These are phyloP conservation scores for Oleoguttula mirabilis DNA, from an alignment of 495 filamentous ascomycete genomes.

Conservation along the genomic window DNA sequence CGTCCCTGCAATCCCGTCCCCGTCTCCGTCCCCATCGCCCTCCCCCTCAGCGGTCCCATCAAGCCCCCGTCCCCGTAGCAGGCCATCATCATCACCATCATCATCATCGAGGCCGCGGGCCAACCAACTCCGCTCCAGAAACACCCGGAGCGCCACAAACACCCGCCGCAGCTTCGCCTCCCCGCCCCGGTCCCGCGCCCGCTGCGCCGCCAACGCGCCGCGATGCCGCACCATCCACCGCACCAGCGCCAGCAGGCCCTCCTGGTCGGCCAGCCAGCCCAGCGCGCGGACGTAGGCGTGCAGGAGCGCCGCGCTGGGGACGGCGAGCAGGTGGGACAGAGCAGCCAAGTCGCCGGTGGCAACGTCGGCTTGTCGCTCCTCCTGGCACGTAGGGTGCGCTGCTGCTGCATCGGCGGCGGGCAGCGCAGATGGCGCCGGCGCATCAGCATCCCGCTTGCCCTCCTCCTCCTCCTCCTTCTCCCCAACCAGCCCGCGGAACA, in stretches of 20 bases:
- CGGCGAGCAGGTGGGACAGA: slow-evolving; percentile 11
- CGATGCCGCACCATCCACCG: slow-evolving; percentile 23
- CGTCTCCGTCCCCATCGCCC: no score
- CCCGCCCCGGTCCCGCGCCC: slow-evolving; percentile 29
- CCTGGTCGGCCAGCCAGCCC: slow-evolving; percentile 24
- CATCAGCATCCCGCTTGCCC: neutral
- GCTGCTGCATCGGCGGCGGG: no score
- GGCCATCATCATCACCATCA: slow-evolving; percentile 2
- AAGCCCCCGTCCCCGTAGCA: no score
- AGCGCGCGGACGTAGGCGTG: slow-evolving; percentile 31
- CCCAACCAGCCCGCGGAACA: slow-evolving; percentile 1
- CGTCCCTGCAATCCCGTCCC: no score
- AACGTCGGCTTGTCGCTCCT: neutral
- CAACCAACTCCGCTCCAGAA: slow-evolving; percentile 38
- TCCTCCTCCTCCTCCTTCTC: neutral
- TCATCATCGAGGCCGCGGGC: slow-evolving; percentile 1
- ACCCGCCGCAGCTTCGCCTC: slow-evolving; percentile 35
- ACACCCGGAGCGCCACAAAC: slow-evolving; percentile 41
- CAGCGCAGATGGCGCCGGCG: no score
- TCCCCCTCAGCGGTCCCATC: neutral
- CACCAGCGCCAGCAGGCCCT: slow-evolving; percentile 23
- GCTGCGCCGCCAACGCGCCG: slow-evolving; percentile 11
- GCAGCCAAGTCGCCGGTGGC: neutral
- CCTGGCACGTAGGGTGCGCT: neutral
- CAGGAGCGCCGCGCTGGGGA: slow-evolving; percentile 19